These are phyloP conservation scores for Tolypocladium amazonense DNA, from an alignment of 2,329 filamentous ascomycete species.

Conservation along the genomic window DNA sequence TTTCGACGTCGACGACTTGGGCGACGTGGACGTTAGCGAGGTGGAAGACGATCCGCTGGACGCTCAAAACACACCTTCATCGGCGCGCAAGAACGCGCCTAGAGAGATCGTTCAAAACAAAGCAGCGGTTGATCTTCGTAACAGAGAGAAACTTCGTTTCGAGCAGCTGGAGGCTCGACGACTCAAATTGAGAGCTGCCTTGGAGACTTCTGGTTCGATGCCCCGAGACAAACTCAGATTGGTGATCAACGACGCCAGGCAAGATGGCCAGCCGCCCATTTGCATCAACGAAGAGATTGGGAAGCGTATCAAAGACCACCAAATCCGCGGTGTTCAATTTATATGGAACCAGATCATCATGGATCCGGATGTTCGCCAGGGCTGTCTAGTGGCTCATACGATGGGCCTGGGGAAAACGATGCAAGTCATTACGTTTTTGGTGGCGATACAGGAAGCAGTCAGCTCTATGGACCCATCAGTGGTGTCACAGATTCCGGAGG, in stretches of 20 bases:
- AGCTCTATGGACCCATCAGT: constrained; percentile 46
- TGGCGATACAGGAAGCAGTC: constrained; percentile 59
- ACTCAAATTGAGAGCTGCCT: constrained; percentile 32
- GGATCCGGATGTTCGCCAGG: constrained; percentile 48
- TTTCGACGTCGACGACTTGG: constrained; percentile 8
- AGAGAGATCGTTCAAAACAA: constrained; percentile 25
- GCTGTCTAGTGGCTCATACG: constrained; percentile 75
- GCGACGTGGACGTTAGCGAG: constrained; percentile 6
- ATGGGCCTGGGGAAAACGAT: constrained; percentile 93
- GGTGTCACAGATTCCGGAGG: constrained; percentile 54
- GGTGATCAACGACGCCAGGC: constrained; percentile 58
- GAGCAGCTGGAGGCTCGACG: constrained; percentile 43
- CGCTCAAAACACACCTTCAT: constrained; percentile 3
- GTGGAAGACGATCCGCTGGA: constrained; percentile 3
- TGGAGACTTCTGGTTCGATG: constrained; percentile 31
- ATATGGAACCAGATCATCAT: constrained; percentile 77
- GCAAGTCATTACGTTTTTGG: constrained; percentile 77
- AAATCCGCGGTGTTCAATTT: constrained; percentile 72
- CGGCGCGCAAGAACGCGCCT: constrained; percentile 8
- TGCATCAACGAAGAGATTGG: constrained; percentile 57
- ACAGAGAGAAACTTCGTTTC: constrained; percentile 41
- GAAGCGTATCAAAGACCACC: constrained; percentile 62
- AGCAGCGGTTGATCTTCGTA: constrained; percentile 39
- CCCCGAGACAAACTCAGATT: constrained; percentile 37
- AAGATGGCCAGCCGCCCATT: constrained; percentile 48